Evolutionary conservation across 352 stramenopile species (phyloP), one percentile per base, ranked within the genome.

Genomic region (Thalassiosira exigua): DNA sequence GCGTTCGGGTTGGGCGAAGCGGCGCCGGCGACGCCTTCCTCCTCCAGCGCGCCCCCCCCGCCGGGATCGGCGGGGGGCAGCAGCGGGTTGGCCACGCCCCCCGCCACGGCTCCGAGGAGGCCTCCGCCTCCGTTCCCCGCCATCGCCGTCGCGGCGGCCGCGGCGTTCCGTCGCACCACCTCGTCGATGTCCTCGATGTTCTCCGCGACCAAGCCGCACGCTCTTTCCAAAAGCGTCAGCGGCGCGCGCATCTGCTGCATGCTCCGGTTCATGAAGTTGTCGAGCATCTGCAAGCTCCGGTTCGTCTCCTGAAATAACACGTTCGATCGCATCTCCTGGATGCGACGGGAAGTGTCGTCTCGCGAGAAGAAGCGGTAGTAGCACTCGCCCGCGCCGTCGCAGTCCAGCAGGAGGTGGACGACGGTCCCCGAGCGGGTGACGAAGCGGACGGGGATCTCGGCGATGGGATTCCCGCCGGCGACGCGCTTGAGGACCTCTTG

Each of bases 221-320:
- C 74, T 24, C 54, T n/a, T 44, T 87, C 69, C 75, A 87, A 73
- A 3, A 87, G 58, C 7, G 53, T 77, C n/a, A 85, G 57, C 5
- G 76, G 75, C 11, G 66, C 30, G 22, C 75, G 61, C 75, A 88
- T 81, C 57, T 84, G 75, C 19, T 70, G 65, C 69, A 85, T 82
- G 27, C 65, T 79, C 41, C 77, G 39, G 64, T 79, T 85, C 76
- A 85, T 84, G 65, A 88, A 88, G 36, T 82, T 83, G 56, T 85
- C 70, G 19, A 86, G 39, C 56, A 84, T 82, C 44, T 80, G 67
- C 0, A 85, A 54, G 0, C 33, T 70, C 17, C 81, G 60, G 59
- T 88, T 84, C 5, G 77, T 88, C 51, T 88, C 81, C 50, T 86
- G 65, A 46, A 88, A 81, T 9, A 88, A 48, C 1, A 88, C 53